These are phyloP conservation scores for Tricholoma terreum DNA, from an alignment of 768 basidiomycete species.

Conservation along the genomic window DNA sequence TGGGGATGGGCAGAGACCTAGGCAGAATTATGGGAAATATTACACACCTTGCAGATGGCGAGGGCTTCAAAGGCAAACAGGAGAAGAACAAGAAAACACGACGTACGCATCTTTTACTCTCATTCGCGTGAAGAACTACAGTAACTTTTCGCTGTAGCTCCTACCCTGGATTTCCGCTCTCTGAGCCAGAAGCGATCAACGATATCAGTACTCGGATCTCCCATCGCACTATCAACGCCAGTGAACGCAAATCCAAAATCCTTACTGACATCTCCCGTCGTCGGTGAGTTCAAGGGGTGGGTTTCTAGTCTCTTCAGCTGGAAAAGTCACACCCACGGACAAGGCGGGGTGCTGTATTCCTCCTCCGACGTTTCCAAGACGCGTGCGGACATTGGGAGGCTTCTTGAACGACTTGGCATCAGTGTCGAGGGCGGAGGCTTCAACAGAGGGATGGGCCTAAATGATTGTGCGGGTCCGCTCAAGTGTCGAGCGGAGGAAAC, in stretches of 20 bases:
- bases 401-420: slow-evolving; percentile 67
- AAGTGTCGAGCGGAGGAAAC: slow-evolving; percentile 55
- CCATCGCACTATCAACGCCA: slow-evolving; percentile 41
- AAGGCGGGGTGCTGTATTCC: slow-evolving; percentile 50
- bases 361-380: slow-evolving; percentile 55
- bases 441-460: slow-evolving; percentile 21
- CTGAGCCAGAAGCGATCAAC: slow-evolving; percentile 46
- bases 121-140: background rate
- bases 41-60: slow-evolving; percentile 27
- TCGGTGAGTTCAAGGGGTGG: slow-evolving; percentile 88
- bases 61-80: slow-evolving; percentile 34
- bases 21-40: slow-evolving; percentile 56
- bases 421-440: slow-evolving; percentile 36
- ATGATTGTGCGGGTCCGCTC: slow-evolving; percentile 27
- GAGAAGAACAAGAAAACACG: slow-evolving; percentile 48
- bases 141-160: slow-evolving; percentile 35
- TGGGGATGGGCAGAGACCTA: slow-evolving; percentile 33
- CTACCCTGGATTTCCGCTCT: slow-evolving; percentile 52
- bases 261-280: slow-evolving; percentile 61
- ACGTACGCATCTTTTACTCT: slow-evolving; percentile 41
- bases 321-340: slow-evolving; percentile 55
- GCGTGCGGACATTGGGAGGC: slow-evolving; percentile 55
- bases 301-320: slow-evolving; percentile 95
- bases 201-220: slow-evolving; percentile 45
- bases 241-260: slow-evolving; percentile 32